A percentile compares a stretch with the other conserved stretches of the same genome.
Evolutionary conservation across 495 filamentous ascomycete genomes (phyloP).

Genomic region (Penicillium atrosanguineum): DNA sequence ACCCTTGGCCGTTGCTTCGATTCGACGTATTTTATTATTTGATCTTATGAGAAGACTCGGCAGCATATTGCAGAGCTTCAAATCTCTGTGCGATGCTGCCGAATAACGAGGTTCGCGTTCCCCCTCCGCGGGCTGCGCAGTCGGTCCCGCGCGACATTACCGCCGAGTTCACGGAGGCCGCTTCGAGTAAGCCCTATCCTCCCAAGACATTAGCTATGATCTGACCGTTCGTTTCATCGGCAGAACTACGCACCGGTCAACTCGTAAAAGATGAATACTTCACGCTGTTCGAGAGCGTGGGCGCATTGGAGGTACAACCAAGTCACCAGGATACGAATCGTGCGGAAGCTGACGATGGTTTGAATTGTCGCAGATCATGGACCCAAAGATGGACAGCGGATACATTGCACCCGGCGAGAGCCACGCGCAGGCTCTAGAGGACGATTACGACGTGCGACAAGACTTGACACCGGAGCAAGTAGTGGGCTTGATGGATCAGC

Average conservation of each 20-base stretch:
- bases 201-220: neutral
- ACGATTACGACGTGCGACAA: conserved; percentile 76
- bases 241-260: conserved; percentile 74
- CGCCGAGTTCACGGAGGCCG: conserved; percentile 65
- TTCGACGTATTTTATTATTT: neutral
- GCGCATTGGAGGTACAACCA: conserved; percentile 80
- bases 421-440: conserved; percentile 57
- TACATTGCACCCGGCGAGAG: conserved; percentile 71
- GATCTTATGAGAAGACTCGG: conserved; percentile 21
- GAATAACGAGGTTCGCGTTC: conserved; percentile 36
- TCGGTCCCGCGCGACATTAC: conserved; percentile 72
- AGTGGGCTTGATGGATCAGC: conserved; percentile 89
- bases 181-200: conserved; percentile 55
- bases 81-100: conserved; percentile 33
- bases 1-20: conserved; percentile 3
- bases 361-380: conserved; percentile 73
- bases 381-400: conserved; percentile 97
- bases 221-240: conserved; percentile 7
- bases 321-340: conserved; percentile 5
- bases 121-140: conserved; percentile 39
- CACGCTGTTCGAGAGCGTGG: conserved; percentile 90
- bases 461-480: conserved; percentile 74
- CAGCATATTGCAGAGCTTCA: conserved; percentile 31
- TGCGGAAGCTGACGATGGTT: conserved; percentile 14
- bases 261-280: conserved; percentile 93